Base-by-base conservation (phyloP, 2,329 filamentous ascomycete species). In the Neurospora crassa region DNA sequence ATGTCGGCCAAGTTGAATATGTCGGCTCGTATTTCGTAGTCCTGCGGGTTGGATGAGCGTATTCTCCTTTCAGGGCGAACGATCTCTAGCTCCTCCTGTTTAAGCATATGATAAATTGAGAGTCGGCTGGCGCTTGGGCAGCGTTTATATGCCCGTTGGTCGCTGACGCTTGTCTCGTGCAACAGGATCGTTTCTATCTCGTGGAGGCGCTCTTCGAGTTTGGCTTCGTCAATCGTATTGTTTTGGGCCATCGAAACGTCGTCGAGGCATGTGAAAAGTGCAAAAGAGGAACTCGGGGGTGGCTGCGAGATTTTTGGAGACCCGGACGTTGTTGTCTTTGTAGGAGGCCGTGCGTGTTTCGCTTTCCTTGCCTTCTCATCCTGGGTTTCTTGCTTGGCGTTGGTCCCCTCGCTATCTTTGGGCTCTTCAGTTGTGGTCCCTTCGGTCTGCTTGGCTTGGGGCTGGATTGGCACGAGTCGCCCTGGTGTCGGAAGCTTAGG, bases 1-100 rank as follows among this genome's bases (percentile, higher is more conserved):
- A 76, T 72, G 43, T 84, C 80, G 1, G 80, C 80, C 40, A 78
- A 78, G 71, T 84, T 84, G 70, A 83, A 81, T 0, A 85, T 74
- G 41, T 82, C 82, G 10, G 83, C 74, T 2, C 77, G 77, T 11
- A 77, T 76, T 34, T 82, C 79, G 34, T 82, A 79, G 37, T 72
- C 70, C 24, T 74, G 74, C 34, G 76, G 73, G 16, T 37, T 34
- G 53, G 53, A 63, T 63, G 53, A 37, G 53, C 53, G 24, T 37
- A 37, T 18, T 16, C 53, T 37, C 7, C 8, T 63, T 37, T 63
- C 53, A 2, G 53, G 24, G 4, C n/a, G 53, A 29, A 63, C 53
- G 11, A 63, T 34, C 69, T 68, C 70, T 67, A 69, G 78, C 69
- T 73, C 68, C 59, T 67, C 70, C 68, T 78, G 67, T 12, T 73